Conservation (phyloP, 2,329 filamentous ascomycete genomes). For the Penicillium corylophilum region DNA sequence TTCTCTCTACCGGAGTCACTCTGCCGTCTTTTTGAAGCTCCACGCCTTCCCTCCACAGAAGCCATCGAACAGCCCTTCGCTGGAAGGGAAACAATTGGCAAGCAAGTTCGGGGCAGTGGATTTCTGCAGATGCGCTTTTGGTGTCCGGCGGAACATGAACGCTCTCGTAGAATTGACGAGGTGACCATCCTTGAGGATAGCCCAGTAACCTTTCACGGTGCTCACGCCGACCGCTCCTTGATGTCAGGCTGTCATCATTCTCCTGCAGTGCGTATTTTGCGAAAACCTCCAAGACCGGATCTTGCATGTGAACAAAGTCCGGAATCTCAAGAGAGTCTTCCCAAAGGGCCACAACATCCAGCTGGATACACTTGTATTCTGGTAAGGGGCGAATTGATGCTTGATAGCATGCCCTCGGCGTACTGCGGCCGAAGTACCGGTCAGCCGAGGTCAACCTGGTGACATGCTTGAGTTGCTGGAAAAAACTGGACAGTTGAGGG, state of each 20-base stretch:
- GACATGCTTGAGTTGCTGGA: conserved; percentile 25
- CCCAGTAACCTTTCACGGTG: conserved; percentile 16
- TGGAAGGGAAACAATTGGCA: conserved; percentile 51
- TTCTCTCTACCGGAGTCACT: conserved; percentile 19
- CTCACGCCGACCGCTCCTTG: not conserved
- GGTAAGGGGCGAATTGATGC: conserved; percentile 23
- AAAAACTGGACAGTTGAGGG: conserved; percentile 17
- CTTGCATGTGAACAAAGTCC: conserved; percentile 17
- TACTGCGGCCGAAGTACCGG: conserved; percentile 19
- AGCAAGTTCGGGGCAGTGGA: conserved; percentile 36
- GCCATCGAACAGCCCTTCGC: conserved; percentile 47
- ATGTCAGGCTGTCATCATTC: conserved; percentile 6
- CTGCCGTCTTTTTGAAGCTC: conserved; percentile 33
- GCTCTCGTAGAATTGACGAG: conserved; percentile 49
- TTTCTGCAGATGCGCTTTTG: conserved; percentile 30
- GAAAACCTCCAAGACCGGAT: conserved; percentile 24
- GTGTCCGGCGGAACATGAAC: conserved; percentile 45
- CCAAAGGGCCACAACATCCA: conserved; percentile 38
- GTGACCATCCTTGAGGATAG: conserved; percentile 25
- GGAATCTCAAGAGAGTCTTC: conserved; percentile 33
- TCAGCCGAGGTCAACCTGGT: conserved; percentile 27
- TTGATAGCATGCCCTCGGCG: conserved; percentile 33
- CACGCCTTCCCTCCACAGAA: conserved; percentile 46
- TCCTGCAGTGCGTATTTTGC: conserved; percentile 31
- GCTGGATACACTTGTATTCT: conserved; percentile 21